A percentile compares a stretch with the other conserved stretches of the same genome.
Evolutionary conservation across 306 rosid genomes (phyloP).

Genomic region (Cicer bijugum): DNA sequence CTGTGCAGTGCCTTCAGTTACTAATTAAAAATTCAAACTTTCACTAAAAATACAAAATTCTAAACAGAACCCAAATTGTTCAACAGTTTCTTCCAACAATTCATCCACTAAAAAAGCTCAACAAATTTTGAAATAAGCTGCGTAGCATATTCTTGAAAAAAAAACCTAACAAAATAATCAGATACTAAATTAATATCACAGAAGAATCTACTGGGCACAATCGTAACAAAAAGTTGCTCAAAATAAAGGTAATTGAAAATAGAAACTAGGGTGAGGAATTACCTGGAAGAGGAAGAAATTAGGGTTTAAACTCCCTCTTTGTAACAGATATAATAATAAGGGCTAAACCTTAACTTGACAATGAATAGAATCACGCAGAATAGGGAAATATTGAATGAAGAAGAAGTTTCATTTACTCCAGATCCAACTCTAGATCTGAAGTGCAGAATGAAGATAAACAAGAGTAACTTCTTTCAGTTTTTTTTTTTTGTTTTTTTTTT

Average conservation of each 20-base stretch:
- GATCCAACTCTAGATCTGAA: too few species aligned
- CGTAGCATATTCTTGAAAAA: constrained; percentile 18
- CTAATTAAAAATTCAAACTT: constrained; percentile 36
- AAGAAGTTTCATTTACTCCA: too few species aligned
- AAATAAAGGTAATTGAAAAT: neutral
- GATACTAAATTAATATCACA: neutral
- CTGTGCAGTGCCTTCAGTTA: constrained; percentile 39
- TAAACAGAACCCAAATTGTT: constrained; percentile 3
- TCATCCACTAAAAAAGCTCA: constrained; percentile 24
- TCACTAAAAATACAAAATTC: neutral
- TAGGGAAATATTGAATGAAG: too few species aligned
- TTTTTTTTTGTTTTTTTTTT: too few species aligned
- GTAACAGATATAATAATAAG: neutral
- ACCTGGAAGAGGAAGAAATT: constrained; percentile 22
- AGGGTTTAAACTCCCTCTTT: neutral
- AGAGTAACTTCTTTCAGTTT: too few species aligned
- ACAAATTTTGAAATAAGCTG: constrained; percentile 19
- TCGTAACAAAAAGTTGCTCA: neutral
- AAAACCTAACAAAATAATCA: constrained; percentile 24
- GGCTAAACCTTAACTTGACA: too few species aligned
- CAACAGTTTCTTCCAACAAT: constrained; percentile 7
- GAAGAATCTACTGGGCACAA: neutral
- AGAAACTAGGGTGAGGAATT: neutral
- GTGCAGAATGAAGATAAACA: too few species aligned
- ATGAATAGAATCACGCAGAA: too few species aligned